Evolutionary conservation across 805 yeast genomes (phyloP), one percentile per base, ranked within the genome.

Genomic region (Myxozyma vanderwaltii): DNA sequence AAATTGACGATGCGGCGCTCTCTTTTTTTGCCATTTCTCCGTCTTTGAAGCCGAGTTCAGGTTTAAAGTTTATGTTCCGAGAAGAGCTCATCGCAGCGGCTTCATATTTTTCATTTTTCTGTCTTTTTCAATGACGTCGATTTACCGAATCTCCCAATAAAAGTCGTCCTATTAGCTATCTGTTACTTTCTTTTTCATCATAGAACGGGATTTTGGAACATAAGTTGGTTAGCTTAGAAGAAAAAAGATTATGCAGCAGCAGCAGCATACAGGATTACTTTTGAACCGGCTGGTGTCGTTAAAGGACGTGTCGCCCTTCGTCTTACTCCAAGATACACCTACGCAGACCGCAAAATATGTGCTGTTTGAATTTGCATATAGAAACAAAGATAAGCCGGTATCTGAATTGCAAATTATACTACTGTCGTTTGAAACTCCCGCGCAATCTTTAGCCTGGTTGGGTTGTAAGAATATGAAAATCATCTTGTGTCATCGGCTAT

Each of bases 281-380:
- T 76, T 91, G 56, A 83, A 80, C 47, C 75, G 98, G 59, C 75
- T 89, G 5, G 72, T 94, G 2, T 73, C 84, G 2, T 74, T 89
- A 52, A 88, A 85, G 64, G 98, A 94, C 68, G 72, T 73, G 23
- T 81, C 92, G 0, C 95, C 96, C 0, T 81, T 92, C 55, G 71
- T 89, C 2, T 76, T 92, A 3, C 76, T 87, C 3, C 69, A 82
- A 7, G 98, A 94, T 70, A 79, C 88, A 0, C 72, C 90, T 8
- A 76, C 80, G 0, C 97, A 91, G 71, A 82, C 94, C 0, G 82
- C 90, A 0, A 66, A 74, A 31, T 67, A 75, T 47, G 71, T 91
- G 12, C 68, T 88, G 0, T 69, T 74, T 27, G 97, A 90, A 69
- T 77, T 91, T 49, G 72, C 79, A 1, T 71, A 77, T 63, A 76